phyloP scores from a whole-genome alignment of 345 rosid species.

The Eucalyptus coolabah region DNA sequence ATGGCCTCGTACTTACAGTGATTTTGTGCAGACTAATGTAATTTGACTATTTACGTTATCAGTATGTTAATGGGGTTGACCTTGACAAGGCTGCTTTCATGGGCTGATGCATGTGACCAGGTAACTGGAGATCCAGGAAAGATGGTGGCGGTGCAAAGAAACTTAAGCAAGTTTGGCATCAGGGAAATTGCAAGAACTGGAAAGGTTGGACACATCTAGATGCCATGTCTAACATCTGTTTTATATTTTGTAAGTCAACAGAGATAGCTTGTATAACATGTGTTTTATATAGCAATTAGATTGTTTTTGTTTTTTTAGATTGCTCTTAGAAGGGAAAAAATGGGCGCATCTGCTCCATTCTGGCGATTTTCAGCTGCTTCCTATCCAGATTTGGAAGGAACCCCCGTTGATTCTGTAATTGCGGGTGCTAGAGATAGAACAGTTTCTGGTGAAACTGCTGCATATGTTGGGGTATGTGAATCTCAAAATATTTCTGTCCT shows the following conservation, averaged over 20 bases:
- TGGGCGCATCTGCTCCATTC: constrained; percentile 92
- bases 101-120: constrained; percentile 13
- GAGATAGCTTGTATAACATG: neutral
- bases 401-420: constrained; percentile 22
- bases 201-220: constrained; percentile 27
- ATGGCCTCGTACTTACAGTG: neutral
- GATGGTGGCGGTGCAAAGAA: constrained; percentile 82
- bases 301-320: constrained; percentile 23
- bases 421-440: constrained; percentile 24
- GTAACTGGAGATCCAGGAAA: constrained; percentile 99
- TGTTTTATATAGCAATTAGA: neutral
- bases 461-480: constrained; percentile 43
- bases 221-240: neutral
- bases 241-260: neutral
- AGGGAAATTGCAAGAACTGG: constrained; percentile 86
- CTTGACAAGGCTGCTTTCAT: neutral
- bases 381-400: constrained; percentile 78
- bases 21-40: neutral
- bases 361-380: constrained; percentile 98
- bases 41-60: neutral
- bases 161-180: constrained; percentile 81
- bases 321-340: constrained; percentile 84
- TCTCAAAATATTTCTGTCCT: neutral
- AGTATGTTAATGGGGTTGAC: neutral
- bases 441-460: constrained; percentile 20